Percentiles rank a stretch among this genome's conserved stretches.
phyloP scores from a whole-genome alignment of 106 monocot species.

The Apostasia ramifera region DNA sequence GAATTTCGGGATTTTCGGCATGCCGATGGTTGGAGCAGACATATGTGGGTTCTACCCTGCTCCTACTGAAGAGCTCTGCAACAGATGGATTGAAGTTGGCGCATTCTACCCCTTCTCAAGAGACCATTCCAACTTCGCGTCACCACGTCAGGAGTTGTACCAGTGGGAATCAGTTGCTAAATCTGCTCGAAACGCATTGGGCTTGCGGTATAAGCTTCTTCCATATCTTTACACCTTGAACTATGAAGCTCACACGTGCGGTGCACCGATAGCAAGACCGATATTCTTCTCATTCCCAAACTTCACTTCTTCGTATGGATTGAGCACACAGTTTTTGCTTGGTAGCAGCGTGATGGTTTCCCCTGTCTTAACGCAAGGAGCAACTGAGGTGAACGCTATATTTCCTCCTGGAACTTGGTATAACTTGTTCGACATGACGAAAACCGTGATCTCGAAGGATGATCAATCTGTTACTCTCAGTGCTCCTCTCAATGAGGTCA shows the following conservation, averaged over 20 bases:
- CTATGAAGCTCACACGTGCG: conserved; percentile 65
- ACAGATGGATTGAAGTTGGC: conserved; percentile 92
- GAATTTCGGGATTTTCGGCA: conserved; percentile 92
- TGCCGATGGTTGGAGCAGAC: conserved; percentile 96
- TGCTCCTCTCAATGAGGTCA: conserved; percentile 83
- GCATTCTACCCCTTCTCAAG: conserved; percentile 98
- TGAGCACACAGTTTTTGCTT: conserved; percentile 87
- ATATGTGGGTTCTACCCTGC: conserved; percentile 91
- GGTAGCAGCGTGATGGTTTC: conserved; percentile 81
- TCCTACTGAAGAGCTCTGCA: conserved; percentile 88
- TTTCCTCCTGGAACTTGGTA: conserved; percentile 96
- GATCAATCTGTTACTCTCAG: conserved; percentile 39
- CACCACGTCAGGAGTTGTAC: conserved; percentile 87
- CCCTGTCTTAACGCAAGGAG: conserved; percentile 62
- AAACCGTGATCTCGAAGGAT: conserved; percentile 52
- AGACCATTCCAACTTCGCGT: conserved; percentile 74
- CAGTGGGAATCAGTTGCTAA: conserved; percentile 84
- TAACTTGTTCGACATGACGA: conserved; percentile 74
- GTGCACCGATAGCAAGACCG: conserved; percentile 81
- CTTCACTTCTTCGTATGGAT: conserved; percentile 50
- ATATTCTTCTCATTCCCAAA: conserved; percentile 88
- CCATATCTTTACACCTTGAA: conserved; percentile 86
- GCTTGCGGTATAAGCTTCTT: conserved; percentile 78
- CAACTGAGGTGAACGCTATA: conserved; percentile 52
- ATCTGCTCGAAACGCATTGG: conserved; percentile 84